These are phyloP conservation scores for Auriscalpium orientale DNA, from an alignment of 768 basidiomycete species.

Conservation along the genomic window DNA sequence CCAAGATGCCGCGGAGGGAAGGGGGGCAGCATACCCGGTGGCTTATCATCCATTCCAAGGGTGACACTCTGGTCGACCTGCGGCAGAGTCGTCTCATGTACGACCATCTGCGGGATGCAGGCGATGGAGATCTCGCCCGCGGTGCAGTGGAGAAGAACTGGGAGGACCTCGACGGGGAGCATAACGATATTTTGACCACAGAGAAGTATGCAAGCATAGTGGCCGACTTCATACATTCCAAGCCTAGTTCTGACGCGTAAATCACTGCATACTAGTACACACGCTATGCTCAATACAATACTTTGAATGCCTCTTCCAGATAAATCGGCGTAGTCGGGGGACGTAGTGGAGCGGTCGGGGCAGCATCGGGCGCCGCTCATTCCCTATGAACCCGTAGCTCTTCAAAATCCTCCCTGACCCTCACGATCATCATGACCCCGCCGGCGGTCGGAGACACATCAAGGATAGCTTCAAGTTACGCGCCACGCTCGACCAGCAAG, in stretches of 20 bases:
- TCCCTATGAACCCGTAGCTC: constrained; percentile 77
- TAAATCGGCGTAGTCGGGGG: constrained; percentile 64
- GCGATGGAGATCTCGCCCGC: constrained; percentile 18
- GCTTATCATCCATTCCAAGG: constrained; percentile 69
- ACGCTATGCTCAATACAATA: constrained; percentile 14
- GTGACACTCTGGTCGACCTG: constrained; percentile 60
- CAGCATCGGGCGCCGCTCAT: constrained; percentile 89
- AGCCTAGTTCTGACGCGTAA: neutral
- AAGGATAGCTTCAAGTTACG: constrained; percentile 90
- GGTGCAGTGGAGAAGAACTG: too few relatives aligned
- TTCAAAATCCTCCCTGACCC: constrained; percentile 53
- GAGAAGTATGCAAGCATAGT: constrained; percentile 43
- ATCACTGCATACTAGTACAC: too few relatives aligned
- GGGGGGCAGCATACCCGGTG: constrained; percentile 39
- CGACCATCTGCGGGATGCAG: constrained; percentile 38
- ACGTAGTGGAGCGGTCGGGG: constrained; percentile 86
- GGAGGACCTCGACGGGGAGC: constrained; percentile 40
- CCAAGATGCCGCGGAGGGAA: constrained; percentile 32
- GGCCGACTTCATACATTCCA: constrained; percentile 24
- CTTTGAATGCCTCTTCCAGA: constrained; percentile 52
- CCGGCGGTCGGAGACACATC: constrained; percentile 60
- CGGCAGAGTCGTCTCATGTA: constrained; percentile 52
- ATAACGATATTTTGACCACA: constrained; percentile 44
- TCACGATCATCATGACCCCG: constrained; percentile 66
- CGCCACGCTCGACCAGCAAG: too few relatives aligned